A percentile compares a stretch with the other conserved stretches of the same genome.
These are phyloP conservation scores for Hortiboletus rubellus DNA, from an alignment of 1,284 basidiomycete genomes.

Conservation along the genomic window DNA sequence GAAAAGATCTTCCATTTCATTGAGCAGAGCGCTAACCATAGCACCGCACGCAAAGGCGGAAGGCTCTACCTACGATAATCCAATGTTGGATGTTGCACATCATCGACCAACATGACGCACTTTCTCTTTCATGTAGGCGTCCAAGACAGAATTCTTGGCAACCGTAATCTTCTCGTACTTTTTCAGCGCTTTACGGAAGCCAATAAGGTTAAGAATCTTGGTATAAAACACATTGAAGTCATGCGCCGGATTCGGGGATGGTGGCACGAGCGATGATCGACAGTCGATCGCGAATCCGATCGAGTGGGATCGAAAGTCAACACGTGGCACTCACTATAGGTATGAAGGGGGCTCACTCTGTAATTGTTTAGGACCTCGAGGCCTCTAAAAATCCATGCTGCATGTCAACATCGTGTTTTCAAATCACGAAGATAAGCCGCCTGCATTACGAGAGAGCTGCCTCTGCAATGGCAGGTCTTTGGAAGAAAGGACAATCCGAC, in stretches of 20 bases:
- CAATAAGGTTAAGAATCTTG: constrained; percentile 85
- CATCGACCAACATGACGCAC: constrained; percentile 36
- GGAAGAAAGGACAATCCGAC: not conserved
- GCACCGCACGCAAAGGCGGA: constrained; percentile 63
- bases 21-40: constrained; percentile 65
- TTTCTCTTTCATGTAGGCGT: constrained; percentile 74
- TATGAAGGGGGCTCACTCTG: constrained; percentile 53
- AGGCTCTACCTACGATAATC: constrained; percentile 53
- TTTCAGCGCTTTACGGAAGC: constrained; percentile 90
- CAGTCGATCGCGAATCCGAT: not conserved
- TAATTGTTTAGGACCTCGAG: constrained; percentile 87
- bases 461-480: not conserved
- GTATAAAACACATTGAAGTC: not conserved
- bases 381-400: constrained; percentile 41
- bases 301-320: not conserved
- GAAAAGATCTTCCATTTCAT: constrained; percentile 73
- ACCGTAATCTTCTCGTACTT: constrained; percentile 91
- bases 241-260: not conserved
- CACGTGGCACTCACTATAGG: not conserved
- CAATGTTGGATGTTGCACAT: not conserved
- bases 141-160: constrained; percentile 66
- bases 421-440: not conserved
- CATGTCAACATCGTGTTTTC: constrained; percentile 12
- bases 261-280: no score
- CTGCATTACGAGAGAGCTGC: not conserved